phyloP scores from a whole-genome alignment of 2,329 filamentous ascomycete species.

The Phialemonium atrogriseum region DNA sequence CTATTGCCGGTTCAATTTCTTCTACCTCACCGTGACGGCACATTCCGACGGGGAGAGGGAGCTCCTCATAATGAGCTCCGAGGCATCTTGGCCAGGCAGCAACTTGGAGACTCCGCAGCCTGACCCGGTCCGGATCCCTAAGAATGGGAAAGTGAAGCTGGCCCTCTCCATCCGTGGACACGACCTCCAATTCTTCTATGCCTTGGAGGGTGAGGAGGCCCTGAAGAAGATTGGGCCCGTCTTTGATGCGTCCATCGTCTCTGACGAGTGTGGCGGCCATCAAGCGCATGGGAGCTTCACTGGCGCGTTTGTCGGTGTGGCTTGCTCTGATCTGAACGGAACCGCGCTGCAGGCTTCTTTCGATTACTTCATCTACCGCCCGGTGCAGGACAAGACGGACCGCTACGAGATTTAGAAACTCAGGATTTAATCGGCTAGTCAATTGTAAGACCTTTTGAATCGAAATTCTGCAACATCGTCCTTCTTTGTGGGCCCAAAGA shows the following conservation, averaged over 20 bases:
- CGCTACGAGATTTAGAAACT: slow-evolving; percentile 38
- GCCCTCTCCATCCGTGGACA: slow-evolving; percentile 42
- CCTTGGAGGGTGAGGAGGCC: slow-evolving; percentile 32
- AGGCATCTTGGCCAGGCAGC: slow-evolving; percentile 46
- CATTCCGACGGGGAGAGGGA: slow-evolving; percentile 47
- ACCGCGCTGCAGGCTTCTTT: slow-evolving; percentile 36
- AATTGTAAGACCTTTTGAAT: no score
- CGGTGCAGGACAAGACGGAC: slow-evolving; percentile 36
- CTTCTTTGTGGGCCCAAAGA: no score
- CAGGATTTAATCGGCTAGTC: no score
- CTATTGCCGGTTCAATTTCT: slow-evolving; percentile 58
- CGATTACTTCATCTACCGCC: slow-evolving; percentile 43
- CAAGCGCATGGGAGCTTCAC: slow-evolving; percentile 55
- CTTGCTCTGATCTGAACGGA: slow-evolving; percentile 48
- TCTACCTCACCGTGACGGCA: slow-evolving; percentile 53
- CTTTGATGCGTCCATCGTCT: slow-evolving; percentile 50
- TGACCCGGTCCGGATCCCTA: slow-evolving; percentile 39
- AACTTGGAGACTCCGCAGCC: slow-evolving; percentile 33
- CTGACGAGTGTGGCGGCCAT: slow-evolving; percentile 56
- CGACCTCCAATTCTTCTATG: slow-evolving; percentile 48
- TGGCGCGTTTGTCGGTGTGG: slow-evolving; percentile 50
- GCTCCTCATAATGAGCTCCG: slow-evolving; percentile 47
- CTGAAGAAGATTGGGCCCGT: slow-evolving; percentile 44
- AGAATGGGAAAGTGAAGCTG: slow-evolving; percentile 45
- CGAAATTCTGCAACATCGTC: no score